Evolutionary conservation across 495 filamentous ascomycete species (phyloP), one percentile per base, ranked within the genome.

Genomic region (Penicillium macrosclerotiorum): DNA sequence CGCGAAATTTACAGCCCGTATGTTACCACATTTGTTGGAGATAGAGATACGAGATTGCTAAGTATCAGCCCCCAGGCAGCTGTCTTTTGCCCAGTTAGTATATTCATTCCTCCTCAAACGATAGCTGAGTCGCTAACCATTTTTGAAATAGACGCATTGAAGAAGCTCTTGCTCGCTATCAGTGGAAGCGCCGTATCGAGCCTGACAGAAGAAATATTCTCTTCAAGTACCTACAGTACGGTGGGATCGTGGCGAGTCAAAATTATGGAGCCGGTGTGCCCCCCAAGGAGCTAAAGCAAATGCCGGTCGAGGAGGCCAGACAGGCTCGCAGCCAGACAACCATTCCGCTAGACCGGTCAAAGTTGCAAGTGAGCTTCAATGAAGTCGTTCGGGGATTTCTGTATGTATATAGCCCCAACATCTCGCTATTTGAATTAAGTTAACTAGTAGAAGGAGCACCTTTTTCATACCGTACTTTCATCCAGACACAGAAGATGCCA

Each of bases 341-440:
- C 18, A 65, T 71, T 18, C 38, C 44, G 1, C 37, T 51, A 20
- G 58, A 67, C 4, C 47, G 37, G 2, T 48, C 51, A 6, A 63
- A 80, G n/a, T 89, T 88, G 77, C 72, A 74, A 3, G 78, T 99
- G 6, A 88, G 95, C 54, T 97, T 96, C 44, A 75, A 84, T 42
- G 78, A 76, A 33, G 80, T 95, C 25, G 83, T 75, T 0, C 81
- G 84, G 36, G 90, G 85, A 2, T 97, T 88, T 60, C 62, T 96
- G 87, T 94, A 55, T 68, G 72, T 68, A 34, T 17, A 6, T n/a
- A n/a, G n/a, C n/a, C n/a, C n/a, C n/a, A n/a, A n/a, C n/a, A n/a
- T n/a, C n/a, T n/a, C n/a, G n/a, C n/a, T n/a, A n/a, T n/a, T n/a
- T n/a, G n/a, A n/a, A n/a, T n/a, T n/a, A n/a, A n/a, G n/a, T n/a